A percentile compares a stretch with the other conserved stretches of the same genome.
Evolutionary conservation across 1,284 basidiomycete species (phyloP).

Genomic region (Sporisorium reilianum): DNA sequence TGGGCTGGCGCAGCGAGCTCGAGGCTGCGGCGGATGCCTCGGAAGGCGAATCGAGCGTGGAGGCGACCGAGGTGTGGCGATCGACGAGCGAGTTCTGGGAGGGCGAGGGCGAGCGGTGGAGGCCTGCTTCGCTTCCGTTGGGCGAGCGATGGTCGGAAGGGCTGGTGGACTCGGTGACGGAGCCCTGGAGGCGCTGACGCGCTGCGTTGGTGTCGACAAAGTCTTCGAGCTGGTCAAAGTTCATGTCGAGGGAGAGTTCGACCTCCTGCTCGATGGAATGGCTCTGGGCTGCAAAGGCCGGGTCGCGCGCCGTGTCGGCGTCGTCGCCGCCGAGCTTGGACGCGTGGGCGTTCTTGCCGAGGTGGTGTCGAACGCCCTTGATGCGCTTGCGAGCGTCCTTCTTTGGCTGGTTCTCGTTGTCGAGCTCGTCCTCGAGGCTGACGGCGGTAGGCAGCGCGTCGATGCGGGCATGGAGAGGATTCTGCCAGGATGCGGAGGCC

Average conservation of each 20-base stretch:
- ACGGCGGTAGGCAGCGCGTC: constrained; percentile 34
- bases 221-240: constrained; percentile 84
- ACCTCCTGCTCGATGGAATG: constrained; percentile 49
- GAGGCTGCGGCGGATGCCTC: constrained; percentile 22
- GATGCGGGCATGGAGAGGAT: constrained; percentile 21
- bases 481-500: constrained; percentile 25
- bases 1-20: constrained; percentile 18
- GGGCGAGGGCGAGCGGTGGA: constrained; percentile 34
- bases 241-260: constrained; percentile 76
- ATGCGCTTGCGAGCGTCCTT: constrained; percentile 47
- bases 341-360: constrained; percentile 24
- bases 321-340: constrained; percentile 30
- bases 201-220: constrained; percentile 76
- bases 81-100: constrained; percentile 27
- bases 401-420: constrained; percentile 26
- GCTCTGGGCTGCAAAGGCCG: constrained; percentile 24
- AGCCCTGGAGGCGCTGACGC: constrained; percentile 47
- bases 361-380: constrained; percentile 49
- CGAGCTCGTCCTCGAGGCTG: constrained; percentile 50
- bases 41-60: constrained; percentile 28
- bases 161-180: constrained; percentile 40
- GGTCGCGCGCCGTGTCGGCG: constrained; percentile 22
- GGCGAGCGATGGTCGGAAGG: constrained; percentile 37
- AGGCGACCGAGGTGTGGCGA: constrained; percentile 36
- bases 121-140: constrained; percentile 29